Percentiles rank a stretch among this genome's conserved stretches.
Evolutionary conservation across 2,329 filamentous ascomycete species (phyloP).

Genomic region (Penicillium corylophilum): DNA sequence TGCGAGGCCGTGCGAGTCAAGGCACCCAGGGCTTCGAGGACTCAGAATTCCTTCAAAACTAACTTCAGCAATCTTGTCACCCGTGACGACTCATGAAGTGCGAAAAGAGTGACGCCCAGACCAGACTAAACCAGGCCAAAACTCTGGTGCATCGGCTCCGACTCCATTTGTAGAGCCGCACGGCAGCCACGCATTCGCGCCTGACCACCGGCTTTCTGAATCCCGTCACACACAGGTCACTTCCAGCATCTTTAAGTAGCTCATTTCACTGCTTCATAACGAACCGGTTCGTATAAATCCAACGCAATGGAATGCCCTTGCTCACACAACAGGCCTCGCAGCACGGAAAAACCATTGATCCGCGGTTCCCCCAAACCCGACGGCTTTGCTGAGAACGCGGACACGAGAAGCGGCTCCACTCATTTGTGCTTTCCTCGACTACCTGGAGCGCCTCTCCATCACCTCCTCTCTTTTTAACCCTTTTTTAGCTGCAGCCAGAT

Average conservation of each 20-base stretch:
- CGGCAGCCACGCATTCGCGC: background rate
- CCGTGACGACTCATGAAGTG: background rate
- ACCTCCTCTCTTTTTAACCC: conserved; percentile 4
- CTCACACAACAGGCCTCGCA: conserved; percentile 12
- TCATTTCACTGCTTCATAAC: background rate
- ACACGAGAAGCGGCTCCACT: conserved; percentile 25
- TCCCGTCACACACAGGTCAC: background rate
- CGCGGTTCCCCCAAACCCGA: conserved; percentile 28
- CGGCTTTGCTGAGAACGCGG: conserved; percentile 30
- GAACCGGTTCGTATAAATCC: conserved; percentile 16
- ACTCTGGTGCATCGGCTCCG: background rate
- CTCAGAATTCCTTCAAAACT: background rate
- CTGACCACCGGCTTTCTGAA: background rate
- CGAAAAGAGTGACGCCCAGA: background rate
- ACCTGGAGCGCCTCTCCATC: conserved; percentile 12
- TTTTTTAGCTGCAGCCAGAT: conserved; percentile 34
- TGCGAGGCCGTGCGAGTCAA: conserved; percentile 2
- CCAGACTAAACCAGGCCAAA: background rate
- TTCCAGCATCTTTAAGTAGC: background rate
- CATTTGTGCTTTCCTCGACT: conserved; percentile 14
- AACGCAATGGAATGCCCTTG: conserved; percentile 8
- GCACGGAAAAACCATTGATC: conserved; percentile 35
- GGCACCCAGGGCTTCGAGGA: background rate
- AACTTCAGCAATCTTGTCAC: background rate
- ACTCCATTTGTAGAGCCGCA: conserved; percentile 23